Evolutionary conservation across 805 yeast species (phyloP), one percentile per base, ranked within the genome.

Genomic region (Scheffersomyces amazonensis): DNA sequence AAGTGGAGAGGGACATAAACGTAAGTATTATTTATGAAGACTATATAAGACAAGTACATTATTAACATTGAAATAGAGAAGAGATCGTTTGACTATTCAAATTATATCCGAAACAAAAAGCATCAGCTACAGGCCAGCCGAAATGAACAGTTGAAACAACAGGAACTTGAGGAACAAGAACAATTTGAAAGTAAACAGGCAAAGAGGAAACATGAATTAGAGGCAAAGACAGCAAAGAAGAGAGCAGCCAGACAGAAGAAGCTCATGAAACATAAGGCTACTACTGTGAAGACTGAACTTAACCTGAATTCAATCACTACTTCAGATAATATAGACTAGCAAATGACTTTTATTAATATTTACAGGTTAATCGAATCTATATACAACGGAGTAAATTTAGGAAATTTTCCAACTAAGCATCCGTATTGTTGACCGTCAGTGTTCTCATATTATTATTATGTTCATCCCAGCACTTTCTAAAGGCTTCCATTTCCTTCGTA

Each of bases 381-480:
- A n/a, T n/a, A n/a, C n/a, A n/a, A n/a, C n/a, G n/a, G n/a, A n/a
- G n/a, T n/a, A n/a, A n/a, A n/a, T n/a, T n/a, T n/a, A n/a, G n/a
- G n/a, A n/a, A n/a, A n/a, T n/a, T n/a, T n/a, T n/a, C n/a, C n/a
- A n/a, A n/a, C n/a, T n/a, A n/a, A n/a, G n/a, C n/a, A n/a, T 41
- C 51, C 12, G 42, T 42, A 32, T 59, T 66, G 40, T 68, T 48
- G 3, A 67, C 71, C 2, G 74, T 68, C 6, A 36, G 35, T 1
- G 72, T 66, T 55, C 88, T 66, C 37, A 66, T 65, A 49, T 76
- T 64, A 47, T 83, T 82, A 29, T 76, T 75, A 52, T 79, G 67
- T 12, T 43, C 50, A 7, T 63, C 73, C 89, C 89, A 83, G 60
- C 90, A 83, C 38, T 73, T 65, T 37, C 73, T 70, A 52, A 83